A percentile compares a stretch with the other conserved stretches of the same genome.
Conservation (phyloP, 2,329 filamentous ascomycete genomes). For the Diaporthe sp. region DNA sequence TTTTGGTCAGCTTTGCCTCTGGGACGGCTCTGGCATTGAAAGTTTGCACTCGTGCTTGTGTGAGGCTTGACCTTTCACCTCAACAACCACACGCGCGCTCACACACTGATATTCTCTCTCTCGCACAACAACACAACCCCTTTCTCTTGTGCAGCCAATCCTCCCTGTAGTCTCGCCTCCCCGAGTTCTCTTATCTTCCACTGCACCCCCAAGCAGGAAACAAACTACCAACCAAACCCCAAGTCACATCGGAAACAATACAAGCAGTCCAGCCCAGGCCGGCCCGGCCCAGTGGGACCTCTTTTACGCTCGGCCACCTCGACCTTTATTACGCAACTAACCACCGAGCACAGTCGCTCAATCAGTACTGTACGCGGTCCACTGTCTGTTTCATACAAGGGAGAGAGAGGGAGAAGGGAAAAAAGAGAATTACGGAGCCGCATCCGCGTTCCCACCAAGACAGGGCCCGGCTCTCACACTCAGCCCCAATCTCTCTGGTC, state of each 20-base stretch:
- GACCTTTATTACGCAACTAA: constrained; percentile 20
- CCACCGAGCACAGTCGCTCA: constrained; percentile 2
- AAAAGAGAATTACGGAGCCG: constrained; percentile 11
- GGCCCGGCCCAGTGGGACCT: constrained; percentile 11
- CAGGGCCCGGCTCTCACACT: background rate
- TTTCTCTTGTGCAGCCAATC: constrained; percentile 1
- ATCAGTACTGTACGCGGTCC: constrained; percentile 19
- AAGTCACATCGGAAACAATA: constrained; percentile 10
- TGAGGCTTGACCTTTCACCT: constrained; percentile 19
- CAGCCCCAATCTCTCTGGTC: constrained; percentile 19
- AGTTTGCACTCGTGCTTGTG: constrained; percentile 19
- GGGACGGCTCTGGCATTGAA: constrained; percentile 24
- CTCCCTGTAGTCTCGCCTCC: background rate
- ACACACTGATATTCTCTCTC: background rate
- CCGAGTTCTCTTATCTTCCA: background rate
- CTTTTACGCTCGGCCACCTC: constrained; percentile 13
- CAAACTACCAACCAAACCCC: background rate
- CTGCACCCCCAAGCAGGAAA: background rate
- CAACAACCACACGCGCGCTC: constrained; percentile 7
- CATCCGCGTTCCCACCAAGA: constrained; percentile 10
- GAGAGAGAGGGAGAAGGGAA: background rate
- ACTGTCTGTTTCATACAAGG: constrained; percentile 17
- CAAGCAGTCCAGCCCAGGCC: constrained; percentile 14
- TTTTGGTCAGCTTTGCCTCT: constrained; percentile 33
- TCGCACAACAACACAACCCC: background rate